A percentile compares a stretch with the other conserved stretches of the same genome.
Evolutionary conservation across 768 basidiomycete species (phyloP).

Genomic region (Serendipita sp.): DNA sequence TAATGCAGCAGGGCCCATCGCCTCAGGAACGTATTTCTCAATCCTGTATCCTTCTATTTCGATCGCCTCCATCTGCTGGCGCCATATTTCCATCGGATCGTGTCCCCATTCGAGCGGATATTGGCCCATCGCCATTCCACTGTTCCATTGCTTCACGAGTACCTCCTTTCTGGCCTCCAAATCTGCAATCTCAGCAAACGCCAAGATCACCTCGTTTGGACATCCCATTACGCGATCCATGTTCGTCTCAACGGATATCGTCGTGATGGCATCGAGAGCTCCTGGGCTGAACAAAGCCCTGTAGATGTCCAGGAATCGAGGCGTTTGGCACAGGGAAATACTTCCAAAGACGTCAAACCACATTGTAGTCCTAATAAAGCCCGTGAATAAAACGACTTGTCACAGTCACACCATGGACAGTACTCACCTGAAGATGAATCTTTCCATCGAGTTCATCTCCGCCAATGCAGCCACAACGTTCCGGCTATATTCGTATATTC

Average conservation of each 20-base stretch:
- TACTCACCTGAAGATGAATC: constrained; percentile 4
- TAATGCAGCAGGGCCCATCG: neutral
- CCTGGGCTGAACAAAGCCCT: constrained; percentile 34
- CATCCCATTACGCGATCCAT: constrained; percentile 81
- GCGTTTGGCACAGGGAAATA: constrained; percentile 45
- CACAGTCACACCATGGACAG: neutral
- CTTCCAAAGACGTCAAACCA: constrained; percentile 81
- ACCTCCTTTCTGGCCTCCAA: constrained; percentile 51
- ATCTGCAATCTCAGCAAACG: constrained; percentile 54
- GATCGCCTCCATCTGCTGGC: constrained; percentile 14
- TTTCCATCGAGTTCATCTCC: neutral
- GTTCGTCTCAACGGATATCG: constrained; percentile 29
- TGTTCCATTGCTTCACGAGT: constrained; percentile 7
- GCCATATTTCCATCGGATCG: constrained; percentile 42
- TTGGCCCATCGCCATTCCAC: constrained; percentile 18
- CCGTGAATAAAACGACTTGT: constrained; percentile 17
- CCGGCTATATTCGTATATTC: constrained; percentile 31
- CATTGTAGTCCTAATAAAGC: constrained; percentile 63
- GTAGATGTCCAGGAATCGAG: constrained; percentile 42
- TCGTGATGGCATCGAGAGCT: constrained; percentile 22
- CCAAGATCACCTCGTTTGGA: constrained; percentile 63
- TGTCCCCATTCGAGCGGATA: constrained; percentile 31
- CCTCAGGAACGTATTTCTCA: constrained; percentile 8
- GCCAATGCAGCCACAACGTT: constrained; percentile 20
- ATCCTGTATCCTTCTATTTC: neutral